phyloP scores from a whole-genome alignment of 441 rosid genomes.

The Populus hybrid region DNA sequence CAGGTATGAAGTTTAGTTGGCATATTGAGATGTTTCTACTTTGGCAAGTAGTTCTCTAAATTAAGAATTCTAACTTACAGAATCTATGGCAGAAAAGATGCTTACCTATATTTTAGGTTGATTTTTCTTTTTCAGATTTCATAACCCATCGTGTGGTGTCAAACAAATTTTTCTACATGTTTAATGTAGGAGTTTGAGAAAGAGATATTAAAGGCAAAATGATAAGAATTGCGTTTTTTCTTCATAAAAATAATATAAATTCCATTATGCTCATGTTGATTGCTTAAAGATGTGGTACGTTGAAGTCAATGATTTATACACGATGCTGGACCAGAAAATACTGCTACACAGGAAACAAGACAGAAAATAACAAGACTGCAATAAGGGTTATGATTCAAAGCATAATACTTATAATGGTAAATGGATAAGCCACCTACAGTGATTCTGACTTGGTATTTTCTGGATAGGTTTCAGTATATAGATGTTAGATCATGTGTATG shows the following conservation, averaged over 20 bases:
- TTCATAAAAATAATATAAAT: neutral
- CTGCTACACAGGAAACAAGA: neutral
- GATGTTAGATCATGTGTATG: neutral
- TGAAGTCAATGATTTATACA: neutral
- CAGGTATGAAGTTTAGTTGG: neutral
- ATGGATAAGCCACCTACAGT: neutral
- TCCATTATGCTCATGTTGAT: neutral
- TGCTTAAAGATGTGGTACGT: neutral
- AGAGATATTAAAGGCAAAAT: too few relatives aligned
- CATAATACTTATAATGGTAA: neutral
- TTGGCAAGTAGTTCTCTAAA: neutral
- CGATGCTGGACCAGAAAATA: neutral
- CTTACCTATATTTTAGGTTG: too few relatives aligned
- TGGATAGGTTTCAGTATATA: neutral
- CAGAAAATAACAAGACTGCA: neutral
- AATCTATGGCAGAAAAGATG: too few relatives aligned
- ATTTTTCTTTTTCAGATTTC: too few relatives aligned
- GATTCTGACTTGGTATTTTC: neutral
- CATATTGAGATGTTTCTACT: neutral
- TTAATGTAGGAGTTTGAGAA: too few relatives aligned
- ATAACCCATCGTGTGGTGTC: too few relatives aligned
- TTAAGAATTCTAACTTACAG: too few relatives aligned
- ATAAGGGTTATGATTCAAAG: neutral
- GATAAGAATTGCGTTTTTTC: too few relatives aligned
- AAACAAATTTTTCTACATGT: too few relatives aligned